Evolutionary conservation across 2,329 filamentous ascomycete genomes (phyloP), one percentile per base, ranked within the genome.

Genomic region (Botrytis aclada): DNA sequence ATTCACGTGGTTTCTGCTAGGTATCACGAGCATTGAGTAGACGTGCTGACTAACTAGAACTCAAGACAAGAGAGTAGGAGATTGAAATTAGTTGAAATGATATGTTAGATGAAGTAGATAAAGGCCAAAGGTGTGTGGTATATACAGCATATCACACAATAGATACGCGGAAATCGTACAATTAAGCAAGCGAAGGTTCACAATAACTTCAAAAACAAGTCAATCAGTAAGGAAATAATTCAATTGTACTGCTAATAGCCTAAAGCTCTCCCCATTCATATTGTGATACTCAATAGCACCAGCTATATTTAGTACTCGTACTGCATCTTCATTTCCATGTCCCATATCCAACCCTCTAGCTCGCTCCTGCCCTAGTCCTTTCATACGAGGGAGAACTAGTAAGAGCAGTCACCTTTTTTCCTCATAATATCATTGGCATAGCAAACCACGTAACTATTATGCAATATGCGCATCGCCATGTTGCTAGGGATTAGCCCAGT

Each of bases 1-100:
- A 14, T 6, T 0, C 1, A n/a, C 47, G 47, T 51, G 47, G 14
- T 6, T n/a, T 12, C 14, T 0, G 1, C 4, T 0, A 51, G 25
- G 22, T 25, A 51, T 51, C 4, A 51, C 47, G 47, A 51, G 47
- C n/a, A 0, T 51, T 5, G 47, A n/a, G 47, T n/a, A n/a, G 4
- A n/a, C 2, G 25, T 51, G 10, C 25, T 51, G 25, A 51, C 12
- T 14, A 51, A 14, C 0, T 51, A 4, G 10, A 4, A 12, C 22
- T 25, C 22, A 5, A 25, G 10, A 51, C 22, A 51, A 25, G 10
- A 12, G 5, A 2, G 1, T 1, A 14, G 10, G 10, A 51, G 25
- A 14, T 12, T 12, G 9, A 25, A n/a, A n/a, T n/a, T n/a, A n/a
- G 10, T 14, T 51, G 47, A 14, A 14, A 22, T 22, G 8, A 10